Conservation (phyloP, 2,329 filamentous ascomycete species). For the Graphilbum fragrans region DNA sequence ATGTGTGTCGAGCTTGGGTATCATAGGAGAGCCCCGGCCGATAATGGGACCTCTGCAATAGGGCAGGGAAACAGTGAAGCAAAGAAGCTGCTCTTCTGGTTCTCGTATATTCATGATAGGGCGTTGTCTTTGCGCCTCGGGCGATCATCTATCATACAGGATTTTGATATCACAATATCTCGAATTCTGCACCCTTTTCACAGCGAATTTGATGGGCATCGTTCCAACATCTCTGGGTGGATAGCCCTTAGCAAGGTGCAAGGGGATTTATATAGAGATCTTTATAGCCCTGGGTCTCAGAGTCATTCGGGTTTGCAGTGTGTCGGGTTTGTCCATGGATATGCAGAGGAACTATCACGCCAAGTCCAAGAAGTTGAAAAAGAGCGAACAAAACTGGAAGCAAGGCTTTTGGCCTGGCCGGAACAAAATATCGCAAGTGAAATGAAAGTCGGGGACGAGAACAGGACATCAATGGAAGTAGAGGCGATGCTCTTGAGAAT, state of each 20-base stretch:
- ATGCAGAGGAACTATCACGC: too few relatives aligned
- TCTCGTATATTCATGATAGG: conserved; percentile 31
- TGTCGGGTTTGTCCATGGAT: too few relatives aligned
- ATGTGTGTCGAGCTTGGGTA: conserved; percentile 52
- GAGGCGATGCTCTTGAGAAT: conserved; percentile 26
- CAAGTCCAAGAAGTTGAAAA: too few relatives aligned
- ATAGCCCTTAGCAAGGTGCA: conserved; percentile 43
- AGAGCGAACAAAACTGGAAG: neutral
- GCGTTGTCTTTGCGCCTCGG: conserved; percentile 46
- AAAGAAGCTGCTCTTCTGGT: conserved; percentile 15
- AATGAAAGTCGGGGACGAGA: neutral
- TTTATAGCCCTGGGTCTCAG: conserved; percentile 41
- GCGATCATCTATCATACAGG: conserved; percentile 42
- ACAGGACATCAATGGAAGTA: conserved; percentile 1
- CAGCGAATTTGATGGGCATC: conserved; percentile 26
- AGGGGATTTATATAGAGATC: conserved; percentile 42
- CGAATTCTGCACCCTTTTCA: conserved; percentile 16
- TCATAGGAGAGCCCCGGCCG: conserved; percentile 27
- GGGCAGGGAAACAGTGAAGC: too few relatives aligned
- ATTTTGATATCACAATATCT: conserved; percentile 38
- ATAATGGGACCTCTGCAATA: neutral
- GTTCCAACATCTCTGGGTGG: conserved; percentile 38
- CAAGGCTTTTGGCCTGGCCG: too few relatives aligned
- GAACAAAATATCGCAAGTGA: neutral
- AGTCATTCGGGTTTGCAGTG: too few relatives aligned